A percentile compares a stretch with the other conserved stretches of the same genome.
Conservation (phyloP, 1,284 basidiomycete genomes). For the Leccinum solheimii region DNA sequence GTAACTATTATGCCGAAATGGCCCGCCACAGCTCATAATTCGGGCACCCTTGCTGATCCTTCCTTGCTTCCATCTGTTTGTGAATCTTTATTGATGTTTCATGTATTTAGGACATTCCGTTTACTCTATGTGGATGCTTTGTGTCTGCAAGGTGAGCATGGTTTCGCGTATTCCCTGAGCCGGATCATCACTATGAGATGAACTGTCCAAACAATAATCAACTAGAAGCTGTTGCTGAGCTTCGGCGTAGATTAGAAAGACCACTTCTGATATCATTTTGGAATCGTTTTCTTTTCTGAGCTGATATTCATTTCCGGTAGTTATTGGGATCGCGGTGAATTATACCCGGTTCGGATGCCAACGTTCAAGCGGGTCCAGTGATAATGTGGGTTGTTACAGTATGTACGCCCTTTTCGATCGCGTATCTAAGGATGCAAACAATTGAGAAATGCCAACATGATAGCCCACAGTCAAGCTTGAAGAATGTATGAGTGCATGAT, state of each 20-base stretch:
- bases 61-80: background rate
- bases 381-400: background rate
- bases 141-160: constrained; percentile 13
- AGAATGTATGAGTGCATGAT: background rate
- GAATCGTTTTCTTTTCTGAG: background rate
- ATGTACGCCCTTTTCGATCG: background rate
- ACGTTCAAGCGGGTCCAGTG: background rate
- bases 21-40: constrained; percentile 84
- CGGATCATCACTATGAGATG: constrained; percentile 19
- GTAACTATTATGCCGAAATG: constrained; percentile 77
- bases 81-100: constrained; percentile 2
- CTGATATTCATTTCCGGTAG: constrained; percentile 1
- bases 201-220: constrained; percentile 54
- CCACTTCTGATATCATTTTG: constrained; percentile 17
- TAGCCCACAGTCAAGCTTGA: background rate
- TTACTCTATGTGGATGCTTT: background rate
- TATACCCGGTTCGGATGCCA: background rate
- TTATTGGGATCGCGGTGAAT: background rate
- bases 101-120: constrained; percentile 3
- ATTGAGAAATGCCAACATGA: background rate
- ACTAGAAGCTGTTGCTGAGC: constrained; percentile 87
- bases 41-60: constrained; percentile 75
- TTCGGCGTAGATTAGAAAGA: constrained; percentile 56
- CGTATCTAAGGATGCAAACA: constrained; percentile 11
- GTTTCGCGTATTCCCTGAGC: background rate